These are phyloP conservation scores for Endothia cerciana DNA, from an alignment of 2,329 filamentous ascomycete genomes.

Conservation along the genomic window DNA sequence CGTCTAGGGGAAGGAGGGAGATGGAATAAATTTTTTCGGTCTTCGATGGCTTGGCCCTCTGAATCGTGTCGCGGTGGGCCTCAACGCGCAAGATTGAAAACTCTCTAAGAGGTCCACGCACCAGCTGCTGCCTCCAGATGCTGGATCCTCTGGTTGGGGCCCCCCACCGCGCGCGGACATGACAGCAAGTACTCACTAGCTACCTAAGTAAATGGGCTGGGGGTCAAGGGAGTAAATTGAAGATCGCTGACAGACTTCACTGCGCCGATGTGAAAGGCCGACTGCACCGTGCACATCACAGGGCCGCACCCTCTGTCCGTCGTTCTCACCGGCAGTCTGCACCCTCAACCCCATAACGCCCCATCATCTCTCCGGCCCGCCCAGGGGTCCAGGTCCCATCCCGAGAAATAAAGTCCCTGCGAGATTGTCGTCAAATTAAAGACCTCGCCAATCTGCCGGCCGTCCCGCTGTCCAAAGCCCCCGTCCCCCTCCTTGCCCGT, in stretches of 20 bases:
- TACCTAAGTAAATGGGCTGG: neutral
- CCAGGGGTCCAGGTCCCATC: too few relatives aligned
- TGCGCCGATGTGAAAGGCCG: neutral
- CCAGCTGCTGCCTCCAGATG: too few relatives aligned
- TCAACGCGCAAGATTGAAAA: neutral
- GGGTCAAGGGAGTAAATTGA: neutral
- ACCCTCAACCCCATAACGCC: too few relatives aligned
- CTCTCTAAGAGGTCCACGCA: neutral
- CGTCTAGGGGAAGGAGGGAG: neutral
- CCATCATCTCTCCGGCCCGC: neutral
- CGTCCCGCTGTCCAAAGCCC: slow-evolving; percentile 7
- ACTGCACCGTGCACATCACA: neutral
- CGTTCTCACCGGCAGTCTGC: too few relatives aligned
- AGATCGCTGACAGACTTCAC: neutral
- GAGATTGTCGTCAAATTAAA: neutral
- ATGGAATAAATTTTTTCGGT: neutral
- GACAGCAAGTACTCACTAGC: neutral
- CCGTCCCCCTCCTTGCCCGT: neutral
- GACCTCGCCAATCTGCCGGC: slow-evolving; percentile 1
- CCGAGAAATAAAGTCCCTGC: neutral
- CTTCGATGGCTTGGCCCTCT: neutral
- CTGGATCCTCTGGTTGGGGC: too few relatives aligned
- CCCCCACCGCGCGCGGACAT: neutral
- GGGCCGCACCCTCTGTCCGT: too few relatives aligned
- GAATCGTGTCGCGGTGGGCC: neutral